Base-by-base conservation (phyloP, 108 stramenopile species). In the Cyclotella choctawhatcheeana region DNA sequence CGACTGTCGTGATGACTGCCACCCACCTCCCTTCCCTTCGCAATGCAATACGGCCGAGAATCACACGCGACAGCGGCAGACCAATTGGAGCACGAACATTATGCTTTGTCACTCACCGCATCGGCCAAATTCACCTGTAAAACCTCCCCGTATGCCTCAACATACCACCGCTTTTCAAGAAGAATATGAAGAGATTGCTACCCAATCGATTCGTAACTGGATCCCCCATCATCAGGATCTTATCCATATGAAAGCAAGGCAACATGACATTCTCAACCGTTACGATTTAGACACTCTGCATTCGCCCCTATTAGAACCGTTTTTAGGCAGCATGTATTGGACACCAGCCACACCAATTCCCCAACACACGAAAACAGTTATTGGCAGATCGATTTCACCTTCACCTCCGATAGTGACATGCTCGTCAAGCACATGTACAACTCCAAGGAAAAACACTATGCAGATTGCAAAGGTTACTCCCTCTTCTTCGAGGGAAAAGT, bases 281-380 rank as follows among this genome's bases (percentile, higher is more conserved):
- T 69, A 55, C 47, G 44, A 74, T 17, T 17, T 75, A 27, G 52
- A 59, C 33, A 52, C 47, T 0, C 6, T 64, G 18, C 72, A 73
- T 64, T 43, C 48, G 0, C 62, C 62, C 1, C 16, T 45, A 22
- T 31, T 56, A 13, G 37, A 18, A 24, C 72, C 72, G n/a, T 73
- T 65, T 60, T 33, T 67, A 44, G 65, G 64, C 6, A 66, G 47
- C 48, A 67, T 45, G 33, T 60, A 67, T 40, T 67, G 64, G 65
- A 75, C 58, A 0, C 47, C 58, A 31, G 69, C 69, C 14, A 59
- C 34, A 32, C 69, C 69, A 7, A n/a, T 27, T 70, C 8, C 58
- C 20, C 0, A n/a, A 66, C 3, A 33, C 17, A 32, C 27, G 50
- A 5, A 12, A n/a, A 3, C 26, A 44, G 32, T 43, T 40, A 40